Conservation (phyloP, 2,329 filamentous ascomycete genomes). For the Nannizzia gypsea region DNA sequence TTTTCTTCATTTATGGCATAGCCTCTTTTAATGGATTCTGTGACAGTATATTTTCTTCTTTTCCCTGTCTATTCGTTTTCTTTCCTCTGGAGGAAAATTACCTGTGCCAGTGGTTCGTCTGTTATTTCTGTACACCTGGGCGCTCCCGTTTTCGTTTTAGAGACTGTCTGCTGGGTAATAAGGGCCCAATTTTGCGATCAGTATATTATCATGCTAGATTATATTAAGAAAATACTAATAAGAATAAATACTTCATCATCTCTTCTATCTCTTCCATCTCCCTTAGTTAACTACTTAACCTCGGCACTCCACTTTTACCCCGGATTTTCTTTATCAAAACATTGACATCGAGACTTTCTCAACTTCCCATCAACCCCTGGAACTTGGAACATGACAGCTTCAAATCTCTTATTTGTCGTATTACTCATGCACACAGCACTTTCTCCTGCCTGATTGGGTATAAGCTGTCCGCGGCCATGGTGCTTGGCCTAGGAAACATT, state of each 20-base stretch:
- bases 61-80: neutral
- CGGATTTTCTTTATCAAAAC: neutral
- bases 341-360: neutral
- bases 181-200: neutral
- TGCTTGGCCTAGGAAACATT: too few species aligned
- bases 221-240: neutral
- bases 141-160: neutral
- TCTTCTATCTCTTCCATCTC: too few species aligned
- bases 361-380: neutral
- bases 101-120: neutral
- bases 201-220: neutral
- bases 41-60: neutral
- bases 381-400: neutral
- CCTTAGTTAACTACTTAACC: too few species aligned
- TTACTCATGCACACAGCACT: neutral
- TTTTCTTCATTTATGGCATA: neutral
- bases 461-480: too few species aligned
- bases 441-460: neutral
- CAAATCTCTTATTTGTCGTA: neutral
- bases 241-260: neutral
- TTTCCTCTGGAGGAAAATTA: conserved; percentile 1
- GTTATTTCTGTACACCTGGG: neutral
- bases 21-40: neutral
- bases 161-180: neutral
- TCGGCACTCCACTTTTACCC: neutral